Percentiles rank a stretch among this genome's conserved stretches.
phyloP scores from a whole-genome alignment of 108 stramenopile genomes.

The Pseudonitzschia multiseries region DNA sequence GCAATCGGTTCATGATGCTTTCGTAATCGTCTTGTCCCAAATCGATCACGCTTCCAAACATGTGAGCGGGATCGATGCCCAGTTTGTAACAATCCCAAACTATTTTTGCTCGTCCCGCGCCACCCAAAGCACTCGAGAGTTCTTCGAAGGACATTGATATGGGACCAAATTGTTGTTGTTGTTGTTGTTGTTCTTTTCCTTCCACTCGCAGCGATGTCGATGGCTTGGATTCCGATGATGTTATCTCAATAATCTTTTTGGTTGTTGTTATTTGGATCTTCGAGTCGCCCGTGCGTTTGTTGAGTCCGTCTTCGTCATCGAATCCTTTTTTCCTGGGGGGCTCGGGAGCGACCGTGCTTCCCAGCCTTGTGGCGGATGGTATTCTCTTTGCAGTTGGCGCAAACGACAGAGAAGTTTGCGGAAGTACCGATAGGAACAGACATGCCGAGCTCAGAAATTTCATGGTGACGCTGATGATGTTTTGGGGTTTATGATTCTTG shows the following conservation, averaged over 20 bases:
- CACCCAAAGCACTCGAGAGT: constrained; percentile 51
- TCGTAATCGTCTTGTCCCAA: constrained; percentile 31
- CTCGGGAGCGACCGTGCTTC: constrained; percentile 3
- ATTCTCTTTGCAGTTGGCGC: background rate
- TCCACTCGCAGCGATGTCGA: background rate
- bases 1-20: constrained; percentile 38
- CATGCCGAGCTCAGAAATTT: background rate
- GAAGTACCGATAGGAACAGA: background rate
- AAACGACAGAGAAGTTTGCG: constrained; percentile 2
- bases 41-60: constrained; percentile 27
- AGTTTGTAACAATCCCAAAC: constrained; percentile 77
- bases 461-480: background rate
- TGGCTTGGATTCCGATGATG: background rate
- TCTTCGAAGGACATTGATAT: constrained; percentile 71
- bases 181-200: background rate
- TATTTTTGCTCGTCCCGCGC: constrained; percentile 58
- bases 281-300: background rate
- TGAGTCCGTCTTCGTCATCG: background rate
- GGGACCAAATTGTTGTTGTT: constrained; percentile 31
- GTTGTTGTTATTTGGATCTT: background rate
- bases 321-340: background rate
- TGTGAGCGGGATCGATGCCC: constrained; percentile 61
- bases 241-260: constrained; percentile 2
- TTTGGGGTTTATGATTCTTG: background rate
- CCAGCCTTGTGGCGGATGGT: background rate